Conservation (phyloP, 768 basidiomycete genomes). For the Suillus hirtellus region DNA sequence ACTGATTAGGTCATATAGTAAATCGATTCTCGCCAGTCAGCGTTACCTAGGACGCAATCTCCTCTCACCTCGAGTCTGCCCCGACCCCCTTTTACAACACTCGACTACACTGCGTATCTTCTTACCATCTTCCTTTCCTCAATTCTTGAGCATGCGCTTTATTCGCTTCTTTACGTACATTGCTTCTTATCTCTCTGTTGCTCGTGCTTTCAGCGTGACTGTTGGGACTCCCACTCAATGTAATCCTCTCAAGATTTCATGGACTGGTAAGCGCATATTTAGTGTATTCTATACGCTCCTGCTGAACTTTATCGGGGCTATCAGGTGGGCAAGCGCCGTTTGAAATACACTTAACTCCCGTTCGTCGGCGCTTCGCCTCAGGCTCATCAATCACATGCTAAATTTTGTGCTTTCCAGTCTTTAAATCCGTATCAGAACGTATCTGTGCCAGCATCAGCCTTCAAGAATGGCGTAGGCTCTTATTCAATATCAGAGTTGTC, state of each 20-base stretch:
- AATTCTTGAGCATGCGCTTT: slow-evolving; percentile 28
- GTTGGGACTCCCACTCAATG: background rate
- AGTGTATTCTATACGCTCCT: background rate
- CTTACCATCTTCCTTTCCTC: slow-evolving; percentile 13
- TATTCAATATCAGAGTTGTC: background rate
- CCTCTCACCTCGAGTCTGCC: background rate
- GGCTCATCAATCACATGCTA: background rate
- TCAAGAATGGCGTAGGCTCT: background rate
- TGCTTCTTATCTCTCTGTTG: slow-evolving; percentile 11
- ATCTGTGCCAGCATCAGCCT: background rate
- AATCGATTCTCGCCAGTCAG: background rate
- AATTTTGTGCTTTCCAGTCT: background rate
- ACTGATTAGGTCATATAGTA: background rate
- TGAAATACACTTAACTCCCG: background rate
- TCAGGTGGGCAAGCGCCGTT: background rate
- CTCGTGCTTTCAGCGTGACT: background rate
- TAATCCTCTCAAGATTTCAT: background rate
- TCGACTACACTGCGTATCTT: background rate
- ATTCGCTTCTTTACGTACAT: slow-evolving; percentile 20
- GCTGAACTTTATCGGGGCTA: background rate
- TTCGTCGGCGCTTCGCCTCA: background rate
- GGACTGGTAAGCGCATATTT: background rate
- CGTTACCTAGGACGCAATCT: background rate
- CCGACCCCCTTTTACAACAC: no score
- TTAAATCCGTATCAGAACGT: background rate